phyloP scores from a whole-genome alignment of 1,284 basidiomycete species.

The Malassezia nana region DNA sequence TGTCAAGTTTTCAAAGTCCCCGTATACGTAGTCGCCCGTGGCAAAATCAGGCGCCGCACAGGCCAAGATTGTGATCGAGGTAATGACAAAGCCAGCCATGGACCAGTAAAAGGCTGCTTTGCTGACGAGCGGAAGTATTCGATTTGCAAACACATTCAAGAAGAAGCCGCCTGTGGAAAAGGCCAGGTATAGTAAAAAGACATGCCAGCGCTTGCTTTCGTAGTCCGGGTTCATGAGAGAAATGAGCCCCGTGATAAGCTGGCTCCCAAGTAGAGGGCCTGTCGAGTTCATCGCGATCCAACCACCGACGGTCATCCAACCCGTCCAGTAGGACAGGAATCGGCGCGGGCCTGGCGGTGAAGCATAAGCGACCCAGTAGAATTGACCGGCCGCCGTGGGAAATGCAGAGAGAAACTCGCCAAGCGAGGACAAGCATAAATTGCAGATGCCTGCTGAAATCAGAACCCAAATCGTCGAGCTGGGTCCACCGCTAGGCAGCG shows the following conservation, averaged over 20 bases:
- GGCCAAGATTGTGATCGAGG: constrained; percentile 49
- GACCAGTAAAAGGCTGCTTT: constrained; percentile 39
- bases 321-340: constrained; percentile 34
- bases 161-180: constrained; percentile 27
- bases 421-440: constrained; percentile 6
- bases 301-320: constrained; percentile 39
- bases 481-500: constrained; percentile 11
- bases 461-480: constrained; percentile 9
- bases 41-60: constrained; percentile 48
- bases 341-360: constrained; percentile 36
- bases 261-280: constrained; percentile 29
- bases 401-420: constrained; percentile 19
- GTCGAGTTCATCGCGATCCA: constrained; percentile 49
- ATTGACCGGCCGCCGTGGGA: constrained; percentile 48
- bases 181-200: constrained; percentile 33
- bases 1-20: constrained; percentile 49
- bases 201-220: constrained; percentile 31
- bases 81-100: constrained; percentile 47
- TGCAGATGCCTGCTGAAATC: constrained; percentile 1
- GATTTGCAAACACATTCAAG: constrained; percentile 33
- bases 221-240: constrained; percentile 47
- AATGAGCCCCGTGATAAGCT: constrained; percentile 49
- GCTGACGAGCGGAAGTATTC: constrained; percentile 25
- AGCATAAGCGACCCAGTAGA: constrained; percentile 48
- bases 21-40: constrained; percentile 50